Evolutionary conservation across 2,329 filamentous ascomycete species (phyloP).

Genomic region (Diaporthe ampelina): DNA sequence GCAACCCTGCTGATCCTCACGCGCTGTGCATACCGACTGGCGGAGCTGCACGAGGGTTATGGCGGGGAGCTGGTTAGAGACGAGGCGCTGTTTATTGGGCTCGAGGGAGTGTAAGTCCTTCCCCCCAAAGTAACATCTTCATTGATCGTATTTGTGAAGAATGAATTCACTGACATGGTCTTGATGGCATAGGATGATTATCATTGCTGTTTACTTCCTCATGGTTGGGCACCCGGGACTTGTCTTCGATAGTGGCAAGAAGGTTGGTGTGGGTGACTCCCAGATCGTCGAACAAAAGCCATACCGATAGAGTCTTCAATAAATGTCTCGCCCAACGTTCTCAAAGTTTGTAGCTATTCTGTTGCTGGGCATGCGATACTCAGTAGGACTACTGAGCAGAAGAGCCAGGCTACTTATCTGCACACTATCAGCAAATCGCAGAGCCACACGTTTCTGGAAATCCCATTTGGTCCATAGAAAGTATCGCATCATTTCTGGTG

Average conservation of each 20-base stretch:
- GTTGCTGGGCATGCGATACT: background rate
- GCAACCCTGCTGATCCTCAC: slow-evolving; percentile 69
- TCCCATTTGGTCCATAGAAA: background rate
- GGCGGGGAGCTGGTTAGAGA: slow-evolving; percentile 62
- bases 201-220: slow-evolving; percentile 41
- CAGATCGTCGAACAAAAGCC: background rate
- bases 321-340: background rate
- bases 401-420: background rate
- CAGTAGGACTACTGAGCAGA: background rate
- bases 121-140: no score
- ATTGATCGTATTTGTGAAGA: no score
- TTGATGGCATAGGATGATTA: slow-evolving; percentile 18
- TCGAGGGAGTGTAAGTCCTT: slow-evolving; percentile 57
- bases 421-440: no score
- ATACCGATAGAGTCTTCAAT: background rate
- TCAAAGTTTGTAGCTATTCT: background rate
- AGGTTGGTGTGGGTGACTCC: background rate
- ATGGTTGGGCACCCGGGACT: slow-evolving; percentile 42
- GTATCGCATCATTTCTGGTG: background rate
- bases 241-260: background rate
- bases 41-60: slow-evolving; percentile 71
- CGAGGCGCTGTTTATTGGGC: slow-evolving; percentile 61
- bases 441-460: no score
- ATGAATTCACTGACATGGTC: background rate
- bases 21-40: slow-evolving; percentile 70